A percentile compares a stretch with the other conserved stretches of the same genome.
These are phyloP conservation scores for Oryza brachyantha DNA, from an alignment of 176 grass and related monocot species.

Conservation along the genomic window DNA sequence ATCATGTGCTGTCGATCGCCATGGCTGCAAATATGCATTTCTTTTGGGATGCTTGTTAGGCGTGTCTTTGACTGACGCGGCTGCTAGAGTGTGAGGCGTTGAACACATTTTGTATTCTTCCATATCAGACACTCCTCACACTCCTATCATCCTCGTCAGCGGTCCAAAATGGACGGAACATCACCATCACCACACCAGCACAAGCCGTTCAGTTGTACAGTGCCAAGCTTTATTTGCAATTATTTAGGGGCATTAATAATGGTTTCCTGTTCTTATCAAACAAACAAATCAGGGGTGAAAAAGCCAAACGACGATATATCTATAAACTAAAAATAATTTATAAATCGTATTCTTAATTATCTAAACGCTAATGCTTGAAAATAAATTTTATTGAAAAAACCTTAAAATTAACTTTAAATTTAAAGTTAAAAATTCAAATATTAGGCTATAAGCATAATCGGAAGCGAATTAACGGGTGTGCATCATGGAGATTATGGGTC, in stretches of 20 bases:
- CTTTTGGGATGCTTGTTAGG: conserved; percentile 12
- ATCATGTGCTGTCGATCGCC: background rate
- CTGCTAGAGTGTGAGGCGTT: background rate
- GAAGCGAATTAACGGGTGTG: too few species aligned
- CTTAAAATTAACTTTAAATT: too few species aligned
- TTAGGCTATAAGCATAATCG: too few species aligned
- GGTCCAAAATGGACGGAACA: background rate
- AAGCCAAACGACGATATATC: too few species aligned
- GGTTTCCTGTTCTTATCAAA: background rate
- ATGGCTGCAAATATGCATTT: background rate
- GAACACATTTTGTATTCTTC: background rate
- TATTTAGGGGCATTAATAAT: background rate
- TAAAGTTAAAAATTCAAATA: too few species aligned
- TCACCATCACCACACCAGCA: background rate
- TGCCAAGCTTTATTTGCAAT: background rate
- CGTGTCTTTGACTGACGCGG: conserved; percentile 9
- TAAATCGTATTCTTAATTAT: too few species aligned
- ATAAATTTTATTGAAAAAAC: too few species aligned
- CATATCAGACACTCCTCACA: background rate
- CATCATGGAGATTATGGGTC: background rate
- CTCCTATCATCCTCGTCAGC: background rate
- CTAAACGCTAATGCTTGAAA: too few species aligned
- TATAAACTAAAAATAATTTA: too few species aligned
- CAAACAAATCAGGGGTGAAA: too few species aligned
- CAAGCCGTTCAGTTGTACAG: background rate